A percentile compares a stretch with the other conserved stretches of the same genome.
Evolutionary conservation across 331 rosid species (phyloP).

Genomic region (Malus hybrid): DNA sequence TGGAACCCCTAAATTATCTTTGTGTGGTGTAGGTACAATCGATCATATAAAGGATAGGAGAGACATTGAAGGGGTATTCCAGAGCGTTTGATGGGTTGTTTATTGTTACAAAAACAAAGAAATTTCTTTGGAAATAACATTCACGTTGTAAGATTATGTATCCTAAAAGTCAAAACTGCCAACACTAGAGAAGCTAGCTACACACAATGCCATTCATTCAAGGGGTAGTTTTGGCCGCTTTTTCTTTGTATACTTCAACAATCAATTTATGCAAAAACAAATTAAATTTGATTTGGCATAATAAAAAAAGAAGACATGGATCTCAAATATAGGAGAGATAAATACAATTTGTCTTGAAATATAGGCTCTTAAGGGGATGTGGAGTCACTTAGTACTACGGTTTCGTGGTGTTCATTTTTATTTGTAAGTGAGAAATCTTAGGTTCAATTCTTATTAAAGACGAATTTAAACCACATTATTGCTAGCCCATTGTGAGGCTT

Average conservation of each 20-base stretch:
- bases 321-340: not conserved
- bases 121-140: not conserved
- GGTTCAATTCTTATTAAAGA: too few species aligned
- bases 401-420: accelerated
- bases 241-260: not conserved
- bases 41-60: not conserved
- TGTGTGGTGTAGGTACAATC: not conserved
- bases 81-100: not conserved
- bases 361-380: too few species aligned
- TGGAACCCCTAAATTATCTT: not conserved
- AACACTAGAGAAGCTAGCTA: not conserved
- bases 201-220: too few species aligned
- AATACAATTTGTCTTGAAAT: too few species aligned
- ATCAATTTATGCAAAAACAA: not conserved
- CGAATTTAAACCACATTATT: too few species aligned
- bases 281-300: not conserved
- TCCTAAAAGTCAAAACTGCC: not conserved
- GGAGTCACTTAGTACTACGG: too few species aligned
- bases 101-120: not conserved
- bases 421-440: accelerated
- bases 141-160: not conserved
- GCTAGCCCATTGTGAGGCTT: accelerated
- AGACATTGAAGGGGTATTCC: not conserved
- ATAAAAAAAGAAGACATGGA: not conserved
- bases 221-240: not conserved